Evolutionary conservation across 306 rosid genomes (phyloP), one percentile per base, ranked within the genome.

Genomic region (Malus orientalis): DNA sequence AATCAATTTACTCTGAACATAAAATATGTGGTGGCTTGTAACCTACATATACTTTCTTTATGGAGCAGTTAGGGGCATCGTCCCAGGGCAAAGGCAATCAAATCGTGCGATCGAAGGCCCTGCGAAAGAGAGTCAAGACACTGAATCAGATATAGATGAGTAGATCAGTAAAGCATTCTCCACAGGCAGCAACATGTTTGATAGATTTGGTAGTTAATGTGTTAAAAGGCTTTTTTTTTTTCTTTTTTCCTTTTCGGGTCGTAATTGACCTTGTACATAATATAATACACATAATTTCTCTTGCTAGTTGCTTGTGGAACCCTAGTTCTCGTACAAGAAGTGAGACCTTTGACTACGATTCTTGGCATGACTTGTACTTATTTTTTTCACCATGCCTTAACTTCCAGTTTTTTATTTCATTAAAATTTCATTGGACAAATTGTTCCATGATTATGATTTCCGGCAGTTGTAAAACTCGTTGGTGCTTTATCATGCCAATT

Each of bases 101-200:
- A 71, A 59, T 51, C 69, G 5, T 51, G 57, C 76, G 1, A 65
- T 59, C 18, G 76, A 58, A 40, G 79, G 73, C 64, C 67, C 36
- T 4, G 63, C 65, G 30, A 73, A 74, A 54, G 85, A 71, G 63
- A 73, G 29, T 74, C 81, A 67, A 54, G 79, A 79, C 44, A 32
- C 75, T 63, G 86, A 78, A 69, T 71, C 87, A 67, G 84, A 81
- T 19, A 77, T 29, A 40, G 87, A 82, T 5, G 81, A 58, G 59
- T 54, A 54, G 83, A 44, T 38, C 42, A 0, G 42, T 87, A 70
- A 66, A 16, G 15, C 75, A 60, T 33, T 36, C 70, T 42, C 42
- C 27, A 5, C 2, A 58, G 61, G 25, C 13, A 58, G 18, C 66
- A 33, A 33, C 16, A 32, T 16, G 29, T 58, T 29, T 71, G 15